Evolutionary conservation across 1,139 yeast species (phyloP).

Genomic region (Geotrichum restrictum): DNA sequence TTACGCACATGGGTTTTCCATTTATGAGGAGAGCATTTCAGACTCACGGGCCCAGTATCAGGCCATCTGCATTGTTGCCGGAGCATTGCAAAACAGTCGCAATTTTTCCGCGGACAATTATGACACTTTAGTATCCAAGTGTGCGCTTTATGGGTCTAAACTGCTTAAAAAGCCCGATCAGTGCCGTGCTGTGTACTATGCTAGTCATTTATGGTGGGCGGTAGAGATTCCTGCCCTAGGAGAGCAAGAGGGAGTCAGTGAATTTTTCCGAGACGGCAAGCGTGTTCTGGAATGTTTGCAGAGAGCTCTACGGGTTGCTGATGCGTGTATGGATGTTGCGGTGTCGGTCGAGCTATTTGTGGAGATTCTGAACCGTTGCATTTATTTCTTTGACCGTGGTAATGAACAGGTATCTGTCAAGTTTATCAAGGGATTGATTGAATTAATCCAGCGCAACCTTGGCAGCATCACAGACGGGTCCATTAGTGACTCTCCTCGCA

Average conservation of each 20-base stretch:
- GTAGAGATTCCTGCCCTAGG: conserved; percentile 52
- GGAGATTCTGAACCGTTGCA: conserved; percentile 79
- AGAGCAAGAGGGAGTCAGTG: conserved; percentile 46
- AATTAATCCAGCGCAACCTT: conserved; percentile 72
- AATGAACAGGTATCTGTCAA: conserved; percentile 64
- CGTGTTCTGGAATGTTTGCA: conserved; percentile 66
- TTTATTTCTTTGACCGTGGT: conserved; percentile 82
- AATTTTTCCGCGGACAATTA: conserved; percentile 59
- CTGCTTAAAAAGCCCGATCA: conserved; percentile 89
- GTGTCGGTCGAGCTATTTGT: conserved; percentile 78
- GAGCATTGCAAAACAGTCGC: conserved; percentile 58
- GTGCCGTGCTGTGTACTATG: conserved; percentile 81
- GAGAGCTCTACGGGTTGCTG: conserved; percentile 81
- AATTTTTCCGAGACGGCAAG: conserved; percentile 52
- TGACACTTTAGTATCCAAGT: conserved; percentile 74
- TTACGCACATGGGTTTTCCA: conserved; percentile 79
- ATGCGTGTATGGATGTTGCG: conserved; percentile 82
- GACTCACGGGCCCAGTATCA: conserved; percentile 60
- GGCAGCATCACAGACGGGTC: conserved; percentile 40
- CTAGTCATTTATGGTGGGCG: conserved; percentile 95
- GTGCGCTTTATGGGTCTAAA: conserved; percentile 84
- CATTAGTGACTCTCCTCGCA: conserved; percentile 42
- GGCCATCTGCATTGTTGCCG: conserved; percentile 53
- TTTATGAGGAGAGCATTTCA: conserved; percentile 75
- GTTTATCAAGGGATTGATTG: conserved; percentile 81